Evolutionary conservation across 345 rosid species (phyloP).

Genomic region (Stellera chamaejasme): DNA sequence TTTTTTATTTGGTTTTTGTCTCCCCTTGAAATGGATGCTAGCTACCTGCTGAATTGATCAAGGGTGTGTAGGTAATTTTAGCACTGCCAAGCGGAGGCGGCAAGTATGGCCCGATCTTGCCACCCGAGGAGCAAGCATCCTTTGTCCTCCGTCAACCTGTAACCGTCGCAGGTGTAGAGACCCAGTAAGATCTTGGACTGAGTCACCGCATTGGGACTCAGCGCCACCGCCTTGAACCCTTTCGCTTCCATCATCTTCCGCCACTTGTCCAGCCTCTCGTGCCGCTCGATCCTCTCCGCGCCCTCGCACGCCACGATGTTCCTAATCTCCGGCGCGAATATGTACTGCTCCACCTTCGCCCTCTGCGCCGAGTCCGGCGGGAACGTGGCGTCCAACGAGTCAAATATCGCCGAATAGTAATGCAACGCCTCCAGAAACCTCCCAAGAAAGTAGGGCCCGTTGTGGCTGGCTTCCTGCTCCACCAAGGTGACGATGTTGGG

Average conservation of each 20-base stretch:
- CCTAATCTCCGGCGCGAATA: slow-evolving; percentile 52
- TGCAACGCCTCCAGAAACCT: slow-evolving; percentile 66
- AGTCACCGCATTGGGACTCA: slow-evolving; percentile 60
- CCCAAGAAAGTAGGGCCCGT: slow-evolving; percentile 52
- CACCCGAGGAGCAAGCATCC: slow-evolving; percentile 69
- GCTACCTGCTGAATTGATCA: too few relatives aligned
- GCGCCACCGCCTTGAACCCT: slow-evolving; percentile 47
- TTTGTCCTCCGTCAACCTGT: slow-evolving; percentile 57
- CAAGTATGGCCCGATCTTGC: slow-evolving; percentile 53
- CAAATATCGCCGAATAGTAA: slow-evolving; percentile 57
- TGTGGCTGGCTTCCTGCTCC: slow-evolving; percentile 65
- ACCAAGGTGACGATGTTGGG: slow-evolving; percentile 56
- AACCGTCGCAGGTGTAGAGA: slow-evolving; percentile 57
- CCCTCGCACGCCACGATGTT: slow-evolving; percentile 63
- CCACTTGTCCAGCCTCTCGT: slow-evolving; percentile 67
- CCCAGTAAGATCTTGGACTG: slow-evolving; percentile 54
- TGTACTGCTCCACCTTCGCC: slow-evolving; percentile 55
- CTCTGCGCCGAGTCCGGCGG: slow-evolving; percentile 52
- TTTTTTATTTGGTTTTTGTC: too few relatives aligned
- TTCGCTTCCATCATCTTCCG: slow-evolving; percentile 56
- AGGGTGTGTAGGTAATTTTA: slow-evolving; percentile 7
- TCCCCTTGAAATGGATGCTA: too few relatives aligned
- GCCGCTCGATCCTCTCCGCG: slow-evolving; percentile 45
- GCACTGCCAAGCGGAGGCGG: slow-evolving; percentile 66
- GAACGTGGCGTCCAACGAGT: slow-evolving; percentile 54